Conservation (phyloP, 805 yeast species). For the Yamadazyma tumulicola region DNA sequence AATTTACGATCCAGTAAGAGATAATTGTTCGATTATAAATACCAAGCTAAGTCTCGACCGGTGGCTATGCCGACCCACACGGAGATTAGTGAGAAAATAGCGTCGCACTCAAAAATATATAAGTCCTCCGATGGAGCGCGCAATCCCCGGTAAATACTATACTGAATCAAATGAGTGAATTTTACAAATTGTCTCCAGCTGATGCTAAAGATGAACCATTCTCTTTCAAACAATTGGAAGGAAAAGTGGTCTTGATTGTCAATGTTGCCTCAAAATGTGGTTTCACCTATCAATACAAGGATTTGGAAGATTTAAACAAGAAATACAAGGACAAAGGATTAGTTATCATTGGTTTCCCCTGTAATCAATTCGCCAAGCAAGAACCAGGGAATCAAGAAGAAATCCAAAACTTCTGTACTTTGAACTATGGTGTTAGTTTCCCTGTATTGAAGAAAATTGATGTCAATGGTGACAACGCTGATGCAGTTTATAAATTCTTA, state of each 20-base stretch:
- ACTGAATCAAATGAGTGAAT: conserved; percentile 29
- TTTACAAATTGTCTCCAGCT: conserved; percentile 39
- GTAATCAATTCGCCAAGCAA: conserved; percentile 42
- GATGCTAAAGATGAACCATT: conserved; percentile 38
- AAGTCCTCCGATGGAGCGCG: too few relatives aligned
- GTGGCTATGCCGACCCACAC: too few relatives aligned
- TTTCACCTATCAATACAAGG: conserved; percentile 41
- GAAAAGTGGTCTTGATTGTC: conserved; percentile 46
- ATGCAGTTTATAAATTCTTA: conserved; percentile 76
- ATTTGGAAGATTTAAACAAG: conserved; percentile 40
- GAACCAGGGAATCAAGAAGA: conserved; percentile 49
- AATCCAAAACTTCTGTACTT: conserved; percentile 66
- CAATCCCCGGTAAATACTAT: too few relatives aligned
- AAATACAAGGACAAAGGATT: conserved; percentile 35
- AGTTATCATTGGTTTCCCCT: conserved; percentile 42
- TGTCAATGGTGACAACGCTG: conserved; percentile 81
- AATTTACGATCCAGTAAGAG: too few relatives aligned
- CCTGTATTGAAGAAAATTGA: conserved; percentile 84
- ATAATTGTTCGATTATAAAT: too few relatives aligned
- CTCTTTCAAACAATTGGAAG: conserved; percentile 37
- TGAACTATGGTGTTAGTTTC: conserved; percentile 88
- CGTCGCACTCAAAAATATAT: too few relatives aligned
- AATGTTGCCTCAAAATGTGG: conserved; percentile 46
- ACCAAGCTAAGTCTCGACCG: too few relatives aligned
- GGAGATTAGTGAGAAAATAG: too few relatives aligned